A percentile compares a stretch with the other conserved stretches of the same genome.
Evolutionary conservation across 331 rosid species (phyloP).

Genomic region (Telfairia occidentalis): DNA sequence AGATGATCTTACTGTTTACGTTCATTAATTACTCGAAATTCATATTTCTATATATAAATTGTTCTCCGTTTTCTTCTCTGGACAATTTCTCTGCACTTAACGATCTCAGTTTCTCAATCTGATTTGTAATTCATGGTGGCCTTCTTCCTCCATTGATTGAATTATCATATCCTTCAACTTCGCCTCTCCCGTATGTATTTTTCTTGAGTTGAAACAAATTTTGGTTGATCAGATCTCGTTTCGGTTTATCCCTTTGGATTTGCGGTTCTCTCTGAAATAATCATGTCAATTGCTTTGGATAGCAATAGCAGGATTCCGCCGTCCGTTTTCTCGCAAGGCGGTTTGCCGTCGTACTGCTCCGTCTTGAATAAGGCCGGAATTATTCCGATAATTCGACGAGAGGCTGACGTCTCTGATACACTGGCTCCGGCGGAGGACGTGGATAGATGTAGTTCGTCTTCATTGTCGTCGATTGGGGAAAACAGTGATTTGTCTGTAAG

Average conservation of each 20-base stretch:
- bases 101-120: neutral
- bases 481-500: constrained; percentile 50
- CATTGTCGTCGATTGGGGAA: constrained; percentile 72
- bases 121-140: neutral
- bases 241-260: neutral
- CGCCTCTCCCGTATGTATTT: neutral
- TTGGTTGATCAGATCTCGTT: too few species aligned
- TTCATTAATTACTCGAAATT: neutral
- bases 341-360: constrained; percentile 14
- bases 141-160: neutral
- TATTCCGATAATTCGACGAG: neutral
- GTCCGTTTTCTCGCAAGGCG: constrained; percentile 9
- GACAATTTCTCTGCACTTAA: neutral
- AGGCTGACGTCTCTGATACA: neutral
- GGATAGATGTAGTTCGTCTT: constrained; percentile 31
- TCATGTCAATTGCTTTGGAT: constrained; percentile 25
- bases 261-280: neutral
- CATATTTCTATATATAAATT: neutral
- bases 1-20: neutral
- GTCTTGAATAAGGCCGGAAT: constrained; percentile 22
- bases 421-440: constrained; percentile 7
- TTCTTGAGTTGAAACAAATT: neutral
- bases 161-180: neutral
- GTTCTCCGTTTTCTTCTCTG: neutral
- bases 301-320: constrained; percentile 17